Conservation (phyloP, 495 filamentous ascomycete species). For the Sphaerosporella brunnea region DNA sequence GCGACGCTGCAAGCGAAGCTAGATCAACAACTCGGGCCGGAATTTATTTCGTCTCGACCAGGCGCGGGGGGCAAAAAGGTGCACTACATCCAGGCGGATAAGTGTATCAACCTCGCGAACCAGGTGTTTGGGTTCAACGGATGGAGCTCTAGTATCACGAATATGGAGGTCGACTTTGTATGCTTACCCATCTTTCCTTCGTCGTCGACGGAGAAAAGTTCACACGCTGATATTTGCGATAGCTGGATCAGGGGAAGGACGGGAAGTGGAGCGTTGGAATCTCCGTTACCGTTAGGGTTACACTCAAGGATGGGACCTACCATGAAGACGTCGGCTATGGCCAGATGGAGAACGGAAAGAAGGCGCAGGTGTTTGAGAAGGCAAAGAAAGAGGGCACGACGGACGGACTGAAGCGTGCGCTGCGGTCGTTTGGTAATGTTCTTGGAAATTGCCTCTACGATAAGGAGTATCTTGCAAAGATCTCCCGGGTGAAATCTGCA, state of each 20-base stretch:
- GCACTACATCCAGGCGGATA: constrained; percentile 81
- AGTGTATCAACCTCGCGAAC: constrained; percentile 88
- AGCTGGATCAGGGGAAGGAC: constrained; percentile 46
- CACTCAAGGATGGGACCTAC: constrained; percentile 74
- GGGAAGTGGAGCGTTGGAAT: constrained; percentile 65
- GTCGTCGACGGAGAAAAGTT: background rate
- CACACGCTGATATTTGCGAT: constrained; percentile 17
- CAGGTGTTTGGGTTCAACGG: constrained; percentile 98
- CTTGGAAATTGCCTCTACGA: constrained; percentile 96
- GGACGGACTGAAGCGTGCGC: constrained; percentile 73
- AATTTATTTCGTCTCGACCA: constrained; percentile 73
- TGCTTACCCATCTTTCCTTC: background rate
- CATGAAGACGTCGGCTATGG: constrained; percentile 97
- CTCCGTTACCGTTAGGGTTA: constrained; percentile 76
- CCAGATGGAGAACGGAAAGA: constrained; percentile 88
- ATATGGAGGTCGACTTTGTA: constrained; percentile 82
- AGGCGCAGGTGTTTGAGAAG: constrained; percentile 89
- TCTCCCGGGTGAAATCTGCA: constrained; percentile 53
- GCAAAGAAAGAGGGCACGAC: constrained; percentile 96
- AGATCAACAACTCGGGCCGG: constrained; percentile 87
- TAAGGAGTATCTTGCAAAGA: constrained; percentile 72
- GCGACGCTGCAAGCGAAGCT: constrained; percentile 72
- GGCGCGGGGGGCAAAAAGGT: constrained; percentile 70
- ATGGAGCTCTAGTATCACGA: constrained; percentile 80
- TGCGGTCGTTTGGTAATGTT: constrained; percentile 88